A percentile compares a stretch with the other conserved stretches of the same genome.
Conservation (phyloP, 1,284 basidiomycete species). For the Pseudozyma pruni region DNA sequence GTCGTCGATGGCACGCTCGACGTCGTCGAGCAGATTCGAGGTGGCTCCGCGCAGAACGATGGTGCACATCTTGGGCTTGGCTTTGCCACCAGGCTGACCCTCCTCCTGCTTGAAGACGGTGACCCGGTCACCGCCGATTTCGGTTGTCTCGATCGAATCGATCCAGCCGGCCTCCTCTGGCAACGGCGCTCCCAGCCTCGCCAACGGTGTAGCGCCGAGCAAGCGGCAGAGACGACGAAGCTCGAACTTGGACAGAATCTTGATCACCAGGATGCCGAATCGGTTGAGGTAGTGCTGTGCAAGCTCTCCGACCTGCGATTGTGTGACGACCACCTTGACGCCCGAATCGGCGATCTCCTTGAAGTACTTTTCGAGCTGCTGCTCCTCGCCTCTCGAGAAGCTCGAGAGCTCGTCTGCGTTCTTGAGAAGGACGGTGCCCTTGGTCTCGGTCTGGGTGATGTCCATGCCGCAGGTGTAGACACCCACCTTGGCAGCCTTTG, state of each 20-base stretch:
- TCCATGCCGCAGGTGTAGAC: conserved; percentile 94
- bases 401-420: conserved; percentile 91
- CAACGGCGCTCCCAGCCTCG: conserved; percentile 92
- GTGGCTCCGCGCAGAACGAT: conserved; percentile 79
- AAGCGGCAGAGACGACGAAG: conserved; percentile 92
- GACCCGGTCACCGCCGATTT: conserved; percentile 97
- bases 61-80: conserved; percentile 65
- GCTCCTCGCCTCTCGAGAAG: conserved; percentile 95
- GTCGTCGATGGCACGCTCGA: conserved; percentile 95
- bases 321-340: conserved; percentile 91
- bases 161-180: conserved; percentile 94
- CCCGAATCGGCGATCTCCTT: conserved; percentile 97
- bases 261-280: conserved; percentile 91
- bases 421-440: conserved; percentile 96
- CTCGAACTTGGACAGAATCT: conserved; percentile 98
- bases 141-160: conserved; percentile 92
- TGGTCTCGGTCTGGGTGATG: conserved; percentile 96
- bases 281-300: conserved; percentile 97
- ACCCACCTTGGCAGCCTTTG: conserved; percentile 71
- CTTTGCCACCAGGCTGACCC: conserved; percentile 62
- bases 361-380: conserved; percentile 70
- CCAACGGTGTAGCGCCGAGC: conserved; percentile 93
- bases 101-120: conserved; percentile 87
- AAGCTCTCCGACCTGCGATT: conserved; percentile 91
- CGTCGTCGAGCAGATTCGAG: conserved; percentile 91